A percentile compares a stretch with the other conserved stretches of the same genome.
These are phyloP conservation scores for Corynespora cassiicola DNA, from an alignment of 2,329 filamentous ascomycete genomes.

Conservation along the genomic window DNA sequence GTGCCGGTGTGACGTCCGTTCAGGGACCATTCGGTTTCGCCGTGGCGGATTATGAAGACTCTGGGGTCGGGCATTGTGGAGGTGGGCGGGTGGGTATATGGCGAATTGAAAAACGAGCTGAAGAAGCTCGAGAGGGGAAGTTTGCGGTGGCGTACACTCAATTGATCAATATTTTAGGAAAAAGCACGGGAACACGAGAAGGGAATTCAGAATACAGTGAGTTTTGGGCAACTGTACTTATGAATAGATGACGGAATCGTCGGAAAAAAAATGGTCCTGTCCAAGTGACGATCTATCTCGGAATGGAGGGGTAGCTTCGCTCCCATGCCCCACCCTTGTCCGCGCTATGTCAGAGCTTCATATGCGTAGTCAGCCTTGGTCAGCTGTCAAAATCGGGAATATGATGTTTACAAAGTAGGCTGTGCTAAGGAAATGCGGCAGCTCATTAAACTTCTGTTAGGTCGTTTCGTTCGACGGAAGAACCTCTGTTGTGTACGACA, in stretches of 20 bases:
- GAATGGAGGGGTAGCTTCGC: constrained; percentile 28
- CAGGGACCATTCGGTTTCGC: constrained; percentile 95
- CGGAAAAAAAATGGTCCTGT: constrained; percentile 6
- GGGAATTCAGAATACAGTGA: too few species aligned
- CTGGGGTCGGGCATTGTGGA: constrained; percentile 52
- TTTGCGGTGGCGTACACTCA: too few species aligned
- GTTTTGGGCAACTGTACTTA: too few species aligned
- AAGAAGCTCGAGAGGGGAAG: too few species aligned
- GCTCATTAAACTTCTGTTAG: too few species aligned
- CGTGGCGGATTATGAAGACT: constrained; percentile 73
- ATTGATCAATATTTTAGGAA: too few species aligned
- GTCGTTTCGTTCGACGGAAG: too few species aligned
- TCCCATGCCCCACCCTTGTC: constrained; percentile 14
- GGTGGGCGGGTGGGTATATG: constrained; percentile 6
- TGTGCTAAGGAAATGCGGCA: too few species aligned
- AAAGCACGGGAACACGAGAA: too few species aligned
- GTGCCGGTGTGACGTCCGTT: constrained; percentile 78
- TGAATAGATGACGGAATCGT: not conserved
- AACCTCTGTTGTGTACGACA: too few species aligned
- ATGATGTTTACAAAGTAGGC: too few species aligned
- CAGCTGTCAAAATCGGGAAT: too few species aligned
- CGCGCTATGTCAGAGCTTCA: constrained; percentile 9
- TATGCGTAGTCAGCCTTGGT: constrained; percentile 27
- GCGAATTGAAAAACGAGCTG: not conserved
- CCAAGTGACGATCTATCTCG: not conserved